These are phyloP conservation scores for Tephrocybe rancida DNA, from an alignment of 768 basidiomycete species.

Conservation along the genomic window DNA sequence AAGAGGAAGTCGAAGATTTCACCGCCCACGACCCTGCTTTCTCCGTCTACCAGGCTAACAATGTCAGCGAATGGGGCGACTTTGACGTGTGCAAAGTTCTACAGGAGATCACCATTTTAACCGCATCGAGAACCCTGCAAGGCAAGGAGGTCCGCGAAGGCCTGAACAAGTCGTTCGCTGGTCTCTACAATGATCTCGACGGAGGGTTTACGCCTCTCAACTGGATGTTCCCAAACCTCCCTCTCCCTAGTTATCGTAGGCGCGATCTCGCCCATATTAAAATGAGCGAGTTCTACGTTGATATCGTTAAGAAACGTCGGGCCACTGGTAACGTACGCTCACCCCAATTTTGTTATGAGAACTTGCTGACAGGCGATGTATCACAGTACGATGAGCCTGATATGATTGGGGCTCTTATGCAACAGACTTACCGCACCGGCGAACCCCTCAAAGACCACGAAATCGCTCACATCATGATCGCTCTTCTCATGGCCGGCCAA, in stretches of 20 bases:
- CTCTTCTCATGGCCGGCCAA: conserved; percentile 98
- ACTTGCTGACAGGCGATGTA: not conserved
- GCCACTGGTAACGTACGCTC: conserved; percentile 47
- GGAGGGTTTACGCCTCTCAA: conserved; percentile 96
- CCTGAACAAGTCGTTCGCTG: conserved; percentile 84
- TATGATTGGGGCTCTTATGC: conserved; percentile 88
- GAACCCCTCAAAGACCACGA: conserved; percentile 80
- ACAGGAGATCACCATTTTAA: conserved; percentile 92
- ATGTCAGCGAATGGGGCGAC: conserved; percentile 75
- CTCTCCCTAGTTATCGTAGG: conserved; percentile 85
- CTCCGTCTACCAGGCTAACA: conserved; percentile 58
- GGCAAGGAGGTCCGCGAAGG: conserved; percentile 83
- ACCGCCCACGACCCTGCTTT: conserved; percentile 68
- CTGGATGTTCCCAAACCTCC: conserved; percentile 93
- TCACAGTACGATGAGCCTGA: conserved; percentile 66
- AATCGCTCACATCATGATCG: conserved; percentile 98
- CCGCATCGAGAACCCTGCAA: conserved; percentile 92
- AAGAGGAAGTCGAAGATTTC: conserved; percentile 74
- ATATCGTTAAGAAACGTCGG: conserved; percentile 78
- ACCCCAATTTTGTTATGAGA: not conserved
- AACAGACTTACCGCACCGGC: conserved; percentile 85
- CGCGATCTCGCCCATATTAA: conserved; percentile 90
- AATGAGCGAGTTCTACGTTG: conserved; percentile 92
- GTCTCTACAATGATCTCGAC: conserved; percentile 86
- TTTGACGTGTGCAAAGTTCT: conserved; percentile 76